Evolutionary conservation across 2,329 filamentous ascomycete genomes (phyloP), one percentile per base, ranked within the genome.

Genomic region (Cytospora piceae): DNA sequence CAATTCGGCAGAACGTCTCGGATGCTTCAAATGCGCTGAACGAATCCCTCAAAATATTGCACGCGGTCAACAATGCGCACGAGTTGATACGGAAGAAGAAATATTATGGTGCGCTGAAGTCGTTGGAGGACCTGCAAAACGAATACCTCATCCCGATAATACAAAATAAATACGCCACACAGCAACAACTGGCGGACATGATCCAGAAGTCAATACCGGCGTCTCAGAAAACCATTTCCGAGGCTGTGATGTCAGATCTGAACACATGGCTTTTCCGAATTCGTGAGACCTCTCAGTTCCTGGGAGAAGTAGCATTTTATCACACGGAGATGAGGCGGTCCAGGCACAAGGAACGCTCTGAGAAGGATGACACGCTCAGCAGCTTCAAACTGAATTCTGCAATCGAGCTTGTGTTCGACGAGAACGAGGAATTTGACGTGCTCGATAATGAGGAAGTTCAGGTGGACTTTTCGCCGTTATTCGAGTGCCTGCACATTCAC

Each of bases 221-320:
- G 4, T 97, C 93, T 1, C 93, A 97, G 73, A 93, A 92, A 73
- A 88, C 92, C 59, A 97, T 99, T 64, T 94, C 94, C 4, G 94
- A 98, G 77, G 93, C 94, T 17, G 95, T 99, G 70, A 98, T 98
- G 93, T 91, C 87, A 2, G 95, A 99, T 77, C 80, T 99, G 63
- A 98, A 98, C 74, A 97, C 93, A 0, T 99, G 95, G 95, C 83
- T 99, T 12, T 99, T 91, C 73, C 89, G 92, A 27, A 96, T 99
- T 69, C 89, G 95, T 72, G 95, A 99, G 77, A 96, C 93, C 22
- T 97, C 95, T 1, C 94, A 97, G 71, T 97, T 97, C 69, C 80
- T 99, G 9, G 95, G 95, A 5, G 95, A 99, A 76, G 92, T 99
- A 8, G 94, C 95, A 4, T 96, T 99, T 74, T 98, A 96, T 74